phyloP scores from a whole-genome alignment of 345 rosid species.

The Raphanus raphanistrum region DNA sequence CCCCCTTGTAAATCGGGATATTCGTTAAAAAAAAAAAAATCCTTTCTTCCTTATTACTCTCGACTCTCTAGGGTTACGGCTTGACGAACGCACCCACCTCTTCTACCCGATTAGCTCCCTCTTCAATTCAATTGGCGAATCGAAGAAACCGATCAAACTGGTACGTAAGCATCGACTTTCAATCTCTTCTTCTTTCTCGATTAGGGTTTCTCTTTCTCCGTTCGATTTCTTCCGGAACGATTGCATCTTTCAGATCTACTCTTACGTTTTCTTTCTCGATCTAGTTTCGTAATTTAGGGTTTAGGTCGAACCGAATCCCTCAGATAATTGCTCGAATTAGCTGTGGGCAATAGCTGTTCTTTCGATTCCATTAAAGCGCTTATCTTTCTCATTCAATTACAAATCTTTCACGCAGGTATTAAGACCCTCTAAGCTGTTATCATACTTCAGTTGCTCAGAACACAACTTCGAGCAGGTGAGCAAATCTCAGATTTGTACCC shows the following conservation, averaged over 20 bases:
- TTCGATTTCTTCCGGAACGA: neutral
- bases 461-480: conserved; percentile 19
- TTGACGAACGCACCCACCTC: conserved; percentile 23
- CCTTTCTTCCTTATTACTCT: neutral
- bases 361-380: conserved; percentile 10
- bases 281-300: neutral
- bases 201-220: neutral
- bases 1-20: conserved; percentile 8
- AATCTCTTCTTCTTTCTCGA: neutral
- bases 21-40: neutral
- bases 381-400: neutral
- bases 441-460: conserved; percentile 7
- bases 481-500: neutral
- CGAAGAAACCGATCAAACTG: neutral
- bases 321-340: neutral
- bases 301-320: neutral
- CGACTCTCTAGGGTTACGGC: conserved; percentile 24
- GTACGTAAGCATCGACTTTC: neutral
- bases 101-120: conserved; percentile 6
- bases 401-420: neutral
- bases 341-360: neutral
- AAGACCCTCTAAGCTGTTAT: neutral
- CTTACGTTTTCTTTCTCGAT: neutral
- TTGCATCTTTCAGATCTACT: conserved; percentile 16
- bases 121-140: conserved; percentile 15